Conservation (phyloP, 768 basidiomycete species). For the Coprinopsis cinerea region DNA sequence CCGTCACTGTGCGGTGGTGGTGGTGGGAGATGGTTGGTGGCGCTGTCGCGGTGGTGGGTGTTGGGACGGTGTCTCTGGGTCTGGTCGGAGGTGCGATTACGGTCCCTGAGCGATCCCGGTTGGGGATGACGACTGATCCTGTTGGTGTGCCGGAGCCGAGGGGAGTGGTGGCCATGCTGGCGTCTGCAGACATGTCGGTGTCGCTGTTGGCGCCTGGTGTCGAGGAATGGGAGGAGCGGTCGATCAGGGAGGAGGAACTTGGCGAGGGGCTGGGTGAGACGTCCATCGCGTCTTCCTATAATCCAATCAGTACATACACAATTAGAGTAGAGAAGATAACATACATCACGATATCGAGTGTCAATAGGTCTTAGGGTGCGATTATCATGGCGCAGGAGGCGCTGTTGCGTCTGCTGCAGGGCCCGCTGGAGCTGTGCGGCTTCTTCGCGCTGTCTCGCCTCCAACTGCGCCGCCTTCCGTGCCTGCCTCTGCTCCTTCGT, state of each 20-base stretch:
- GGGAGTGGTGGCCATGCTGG: conserved; percentile 55
- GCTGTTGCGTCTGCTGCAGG: conserved; percentile 36
- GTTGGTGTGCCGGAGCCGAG: conserved; percentile 55
- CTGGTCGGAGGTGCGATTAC: conserved; percentile 49
- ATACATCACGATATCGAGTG: conserved; percentile 10
- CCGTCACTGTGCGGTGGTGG: too few species aligned
- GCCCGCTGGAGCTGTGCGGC: conserved; percentile 53
- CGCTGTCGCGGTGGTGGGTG: conserved; percentile 9
- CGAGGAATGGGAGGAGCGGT: conserved; percentile 14
- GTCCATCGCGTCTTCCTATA: conserved; percentile 28
- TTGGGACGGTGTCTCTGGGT: conserved; percentile 12
- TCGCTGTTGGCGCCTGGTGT: conserved; percentile 42
- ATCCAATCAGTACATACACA: conserved; percentile 1
- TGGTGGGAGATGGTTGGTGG: conserved; percentile 5
- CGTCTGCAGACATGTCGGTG: conserved; percentile 57
- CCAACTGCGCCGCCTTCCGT: conserved; percentile 48
- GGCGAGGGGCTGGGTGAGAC: conserved; percentile 13
- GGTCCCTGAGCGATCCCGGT: conserved; percentile 69
- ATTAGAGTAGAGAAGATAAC: conserved; percentile 13
- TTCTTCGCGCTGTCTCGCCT: conserved; percentile 56
- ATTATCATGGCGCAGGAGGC: conserved; percentile 15
- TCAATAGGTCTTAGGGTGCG: not conserved
- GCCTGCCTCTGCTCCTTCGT: conserved; percentile 68
- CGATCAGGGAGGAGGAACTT: conserved; percentile 4
- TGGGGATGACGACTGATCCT: conserved; percentile 50